Base-by-base conservation (phyloP, 306 rosid genomes). In the Rubus idaeus region DNA sequence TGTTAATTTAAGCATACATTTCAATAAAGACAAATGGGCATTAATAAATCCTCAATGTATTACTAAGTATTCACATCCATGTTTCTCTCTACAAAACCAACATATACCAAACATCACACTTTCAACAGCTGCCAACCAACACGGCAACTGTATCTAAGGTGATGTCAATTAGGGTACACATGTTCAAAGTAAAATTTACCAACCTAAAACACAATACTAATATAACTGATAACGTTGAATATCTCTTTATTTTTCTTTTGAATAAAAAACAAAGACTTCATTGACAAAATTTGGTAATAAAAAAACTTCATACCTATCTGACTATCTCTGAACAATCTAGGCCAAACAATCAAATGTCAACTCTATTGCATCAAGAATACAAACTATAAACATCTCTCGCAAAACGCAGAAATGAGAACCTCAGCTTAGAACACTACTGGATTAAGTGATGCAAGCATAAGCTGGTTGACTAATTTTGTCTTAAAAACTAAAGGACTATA, bases 1-100 rank as follows among this genome's bases (percentile, higher is more conserved):
- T 53, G 23, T 69, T 70, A 70, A 30, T 23, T 9, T 60, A 66
- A 77, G 68, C 21, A 75, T 81, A 55, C 11, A 71, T 41, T 68
- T 21, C 21, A 79, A 69, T 41, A 72, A 77, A 57, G 73, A 50
- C 47, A 73, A 53, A 67, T 9, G 6, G 45, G 49, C 39, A 68
- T 14, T 10, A 2, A 13, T 71, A 17, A 20, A 20, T 37, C n/a
- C 40, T 71, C 55, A 50, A 51, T 50, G 52, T 26, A 60, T 10
- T 10, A 12, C 63, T 1, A 2, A 23, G 40, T 39, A 41, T 2
- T 23, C 37, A 47, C 42, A 40, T 44, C 12, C 11, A 40, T 0
- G 39, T 72, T 52, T 35, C 55, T 56, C 68, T 57, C 12, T 42
- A 57, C 23, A 26, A 50, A 44, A 18, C 56, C 11, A 61, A 69